Percentiles rank a stretch among this genome's conserved stretches.
Evolutionary conservation across 2,329 filamentous ascomycete species (phyloP).

Genomic region (Fusarium scirpi): DNA sequence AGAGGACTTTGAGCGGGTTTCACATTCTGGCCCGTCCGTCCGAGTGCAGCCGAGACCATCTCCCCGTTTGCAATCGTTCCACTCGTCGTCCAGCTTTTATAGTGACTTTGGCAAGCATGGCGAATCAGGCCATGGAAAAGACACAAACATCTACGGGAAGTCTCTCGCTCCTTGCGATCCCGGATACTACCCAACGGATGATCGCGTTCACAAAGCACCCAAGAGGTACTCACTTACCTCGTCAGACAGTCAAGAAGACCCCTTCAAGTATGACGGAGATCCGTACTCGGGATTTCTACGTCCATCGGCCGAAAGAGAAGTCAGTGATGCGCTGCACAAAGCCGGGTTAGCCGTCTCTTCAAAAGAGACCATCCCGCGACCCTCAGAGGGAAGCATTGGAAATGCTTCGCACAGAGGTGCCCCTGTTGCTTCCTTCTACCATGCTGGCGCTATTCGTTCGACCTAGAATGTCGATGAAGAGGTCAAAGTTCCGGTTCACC

Average conservation of each 20-base stretch:
- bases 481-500: constrained; percentile 52
- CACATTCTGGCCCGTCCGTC: constrained; percentile 26
- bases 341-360: constrained; percentile 42
- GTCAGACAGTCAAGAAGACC: constrained; percentile 55
- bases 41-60: constrained; percentile 18
- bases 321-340: constrained; percentile 56
- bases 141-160: constrained; percentile 1
- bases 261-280: constrained; percentile 60
- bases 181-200: neutral
- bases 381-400: constrained; percentile 5
- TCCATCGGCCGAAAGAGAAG: constrained; percentile 56
- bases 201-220: constrained; percentile 13
- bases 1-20: constrained; percentile 24
- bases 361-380: constrained; percentile 5
- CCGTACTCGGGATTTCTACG: constrained; percentile 55
- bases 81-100: constrained; percentile 48
- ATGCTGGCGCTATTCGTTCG: constrained; percentile 53
- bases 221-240: constrained; percentile 49
- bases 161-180: constrained; percentile 1
- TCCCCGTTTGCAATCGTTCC: constrained; percentile 43
- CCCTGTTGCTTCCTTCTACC: constrained; percentile 51
- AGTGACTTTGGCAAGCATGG: constrained; percentile 36
- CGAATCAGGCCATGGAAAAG: constrained; percentile 9
- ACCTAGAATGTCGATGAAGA: constrained; percentile 57
- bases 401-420: constrained; percentile 10